Evolutionary conservation across 2,329 filamentous ascomycete genomes (phyloP).

Genomic region (Geosmithia morbida): DNA sequence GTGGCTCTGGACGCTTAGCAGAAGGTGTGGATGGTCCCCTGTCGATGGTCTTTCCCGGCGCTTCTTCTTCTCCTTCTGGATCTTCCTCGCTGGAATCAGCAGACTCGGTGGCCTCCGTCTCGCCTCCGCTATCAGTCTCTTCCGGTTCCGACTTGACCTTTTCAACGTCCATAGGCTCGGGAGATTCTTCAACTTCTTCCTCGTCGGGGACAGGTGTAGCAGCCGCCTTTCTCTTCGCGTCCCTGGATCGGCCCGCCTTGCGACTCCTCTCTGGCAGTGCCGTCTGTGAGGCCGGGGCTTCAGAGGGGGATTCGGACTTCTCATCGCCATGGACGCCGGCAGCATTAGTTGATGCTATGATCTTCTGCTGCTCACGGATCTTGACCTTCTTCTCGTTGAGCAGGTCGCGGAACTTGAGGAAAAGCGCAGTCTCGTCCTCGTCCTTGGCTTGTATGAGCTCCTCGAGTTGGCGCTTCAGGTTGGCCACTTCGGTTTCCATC

Average conservation of each 20-base stretch:
- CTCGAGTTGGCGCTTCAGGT: constrained; percentile 48
- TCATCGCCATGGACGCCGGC: not conserved
- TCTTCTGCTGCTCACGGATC: constrained; percentile 57
- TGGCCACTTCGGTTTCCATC: constrained; percentile 40
- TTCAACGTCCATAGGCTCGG: constrained; percentile 37
- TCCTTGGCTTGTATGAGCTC: constrained; percentile 53
- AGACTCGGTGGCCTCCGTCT: constrained; percentile 23
- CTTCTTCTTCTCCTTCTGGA: constrained; percentile 10
- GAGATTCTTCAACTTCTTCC: constrained; percentile 23
- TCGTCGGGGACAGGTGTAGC: constrained; percentile 10
- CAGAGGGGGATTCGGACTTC: constrained; percentile 3
- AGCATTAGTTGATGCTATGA: constrained; percentile 28
- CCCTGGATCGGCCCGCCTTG: constrained; percentile 20
- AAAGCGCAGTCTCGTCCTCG: constrained; percentile 48
- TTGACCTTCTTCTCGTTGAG: constrained; percentile 71
- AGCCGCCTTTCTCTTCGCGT: constrained; percentile 34
- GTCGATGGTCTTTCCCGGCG: not conserved
- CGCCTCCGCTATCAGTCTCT: constrained; percentile 23
- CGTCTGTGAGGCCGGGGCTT: constrained; percentile 8
- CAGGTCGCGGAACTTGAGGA: constrained; percentile 56
- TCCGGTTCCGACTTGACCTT: constrained; percentile 17
- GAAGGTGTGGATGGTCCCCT: not conserved
- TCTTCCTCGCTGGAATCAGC: constrained; percentile 28
- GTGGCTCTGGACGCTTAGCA: not conserved
- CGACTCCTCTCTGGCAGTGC: constrained; percentile 9